Percentiles rank a stretch among this genome's conserved stretches.
Conservation (phyloP, 2,329 filamentous ascomycete genomes). For the Colletotrichum euphorbiae region DNA sequence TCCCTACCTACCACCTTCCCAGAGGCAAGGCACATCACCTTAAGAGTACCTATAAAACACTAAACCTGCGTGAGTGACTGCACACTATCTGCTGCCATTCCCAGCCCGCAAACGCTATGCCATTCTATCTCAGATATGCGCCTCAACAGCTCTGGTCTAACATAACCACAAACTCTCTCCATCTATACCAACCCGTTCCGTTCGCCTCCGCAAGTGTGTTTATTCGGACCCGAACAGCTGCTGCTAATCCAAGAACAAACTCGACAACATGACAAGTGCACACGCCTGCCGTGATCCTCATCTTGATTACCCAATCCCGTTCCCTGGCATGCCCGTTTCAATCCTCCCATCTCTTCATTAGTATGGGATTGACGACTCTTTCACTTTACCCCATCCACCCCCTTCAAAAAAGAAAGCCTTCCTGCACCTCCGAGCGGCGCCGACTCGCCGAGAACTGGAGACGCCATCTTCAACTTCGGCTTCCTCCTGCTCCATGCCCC, state of each 20-base stretch:
- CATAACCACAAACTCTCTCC: conserved; percentile 7
- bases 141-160: conserved; percentile 17
- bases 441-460: conserved; percentile 5
- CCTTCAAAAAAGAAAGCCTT: neutral
- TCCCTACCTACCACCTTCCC: too few species aligned
- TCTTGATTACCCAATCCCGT: conserved; percentile 1
- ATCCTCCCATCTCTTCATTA: neutral
- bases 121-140: neutral
- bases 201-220: conserved; percentile 5
- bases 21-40: too few species aligned
- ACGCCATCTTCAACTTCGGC: neutral
- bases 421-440: conserved; percentile 1
- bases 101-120: neutral
- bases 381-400: neutral
- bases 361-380: neutral
- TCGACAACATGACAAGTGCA: conserved; percentile 27
- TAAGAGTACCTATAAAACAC: neutral
- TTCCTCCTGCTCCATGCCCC: neutral
- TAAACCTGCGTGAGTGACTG: neutral
- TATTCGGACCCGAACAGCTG: conserved; percentile 25
- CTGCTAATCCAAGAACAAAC: conserved; percentile 31
- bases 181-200: neutral
- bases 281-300: conserved; percentile 1
- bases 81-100: neutral
- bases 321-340: neutral